These are phyloP conservation scores for Psilocybe mexicana DNA, from an alignment of 1,284 basidiomycete species.

Conservation along the genomic window DNA sequence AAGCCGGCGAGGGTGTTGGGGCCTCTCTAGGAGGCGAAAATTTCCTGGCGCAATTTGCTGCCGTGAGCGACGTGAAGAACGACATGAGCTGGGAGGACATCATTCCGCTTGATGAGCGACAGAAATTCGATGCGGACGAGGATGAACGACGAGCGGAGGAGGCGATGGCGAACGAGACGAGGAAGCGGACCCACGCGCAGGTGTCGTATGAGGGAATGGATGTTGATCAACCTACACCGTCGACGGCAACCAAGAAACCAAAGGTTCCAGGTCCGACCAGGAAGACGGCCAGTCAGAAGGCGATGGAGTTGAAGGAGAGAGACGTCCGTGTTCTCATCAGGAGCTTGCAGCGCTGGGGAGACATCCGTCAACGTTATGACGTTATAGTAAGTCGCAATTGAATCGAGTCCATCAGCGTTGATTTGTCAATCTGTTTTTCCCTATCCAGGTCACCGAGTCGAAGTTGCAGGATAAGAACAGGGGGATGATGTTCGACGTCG, in stretches of 20 bases:
- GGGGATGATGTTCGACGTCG: constrained; percentile 86
- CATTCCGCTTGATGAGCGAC: constrained; percentile 92
- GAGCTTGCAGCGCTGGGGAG: constrained; percentile 97
- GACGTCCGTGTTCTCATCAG: constrained; percentile 96
- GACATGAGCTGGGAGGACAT: constrained; percentile 99
- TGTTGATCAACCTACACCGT: constrained; percentile 67
- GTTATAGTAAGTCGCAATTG: constrained; percentile 71
- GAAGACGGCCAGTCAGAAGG: constrained; percentile 88
- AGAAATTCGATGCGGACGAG: constrained; percentile 84
- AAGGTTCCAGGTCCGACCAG: constrained; percentile 68
- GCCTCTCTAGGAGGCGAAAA: constrained; percentile 94
- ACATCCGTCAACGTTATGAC: constrained; percentile 93
- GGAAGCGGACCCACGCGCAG: constrained; percentile 83
- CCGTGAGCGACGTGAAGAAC: constrained; percentile 97
- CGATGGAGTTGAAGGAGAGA: constrained; percentile 95
- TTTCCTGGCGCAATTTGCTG: constrained; percentile 94
- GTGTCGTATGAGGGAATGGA: constrained; percentile 93
- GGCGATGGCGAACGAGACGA: constrained; percentile 60
- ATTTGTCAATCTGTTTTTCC: neutral
- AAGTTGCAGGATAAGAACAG: constrained; percentile 95
- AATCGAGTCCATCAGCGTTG: constrained; percentile 12
- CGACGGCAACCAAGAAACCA: constrained; percentile 70
- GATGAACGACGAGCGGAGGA: constrained; percentile 74
- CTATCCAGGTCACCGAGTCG: constrained; percentile 78
- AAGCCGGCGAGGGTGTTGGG: constrained; percentile 69